Evolutionary conservation across 1,284 basidiomycete species (phyloP), one percentile per base, ranked within the genome.

Genomic region (Puccinia brachypodii): DNA sequence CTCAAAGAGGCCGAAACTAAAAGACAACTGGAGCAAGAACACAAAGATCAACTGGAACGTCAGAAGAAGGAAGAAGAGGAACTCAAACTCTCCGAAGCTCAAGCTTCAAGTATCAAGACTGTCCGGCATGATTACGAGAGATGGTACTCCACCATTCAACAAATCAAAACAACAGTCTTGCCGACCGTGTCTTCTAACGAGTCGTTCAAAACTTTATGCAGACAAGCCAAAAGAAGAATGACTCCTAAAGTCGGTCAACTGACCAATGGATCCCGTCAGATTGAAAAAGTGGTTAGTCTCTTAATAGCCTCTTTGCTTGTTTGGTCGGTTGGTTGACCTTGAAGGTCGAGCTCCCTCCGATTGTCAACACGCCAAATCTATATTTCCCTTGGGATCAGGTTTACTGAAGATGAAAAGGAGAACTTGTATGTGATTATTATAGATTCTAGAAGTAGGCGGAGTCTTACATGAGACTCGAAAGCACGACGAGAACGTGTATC

Each of bases 211-310:
- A 88, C 88, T 83, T 86, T 85, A n/a, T 88, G 89, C 84, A 88
- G 88, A 82, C 85, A 86, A 69, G 89, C 91, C 47, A 93, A 96
- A 82, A 90, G 96, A 71, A 90, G 92, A 85, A 95, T 99, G 80
- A 95, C 92, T 1, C 92, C 94, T 40, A 94, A 94, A 85, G 90
- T 98, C 53, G 95, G 96, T 0, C 96, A 98, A 87, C 88, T 98
- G 47, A 95, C 94, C 14, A 94, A 94, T 84, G 92, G 95, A 66
- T 84, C 88, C 1, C 86, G 89, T 56, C 89, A 91, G n/a, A 93
- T 96, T 69, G 83, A 88, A 38, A 90, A 90, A 25, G 92, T 96
- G 83, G 91, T 94, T 87, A 85, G 92, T 89, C 36, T 82, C n/a
- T 47, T 50, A n/a, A 38, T 58, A 6, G 9, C n/a, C 2, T 42